These are phyloP conservation scores for Gracilariopsis chorda DNA, from an alignment of 23 red algal genomes.

Conservation along the genomic window DNA sequence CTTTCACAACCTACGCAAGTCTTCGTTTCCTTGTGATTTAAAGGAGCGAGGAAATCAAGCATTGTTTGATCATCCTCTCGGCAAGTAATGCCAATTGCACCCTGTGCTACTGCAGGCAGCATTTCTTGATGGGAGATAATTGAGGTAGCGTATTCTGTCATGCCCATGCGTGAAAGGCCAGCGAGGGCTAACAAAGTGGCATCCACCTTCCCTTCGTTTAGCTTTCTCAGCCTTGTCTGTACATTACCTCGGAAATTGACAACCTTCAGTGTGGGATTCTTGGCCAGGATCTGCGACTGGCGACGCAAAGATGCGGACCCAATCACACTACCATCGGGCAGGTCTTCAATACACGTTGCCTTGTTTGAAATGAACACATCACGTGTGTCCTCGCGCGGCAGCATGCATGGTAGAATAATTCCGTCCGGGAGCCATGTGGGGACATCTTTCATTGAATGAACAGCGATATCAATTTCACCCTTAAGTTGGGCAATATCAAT, in stretches of 20 bases:
- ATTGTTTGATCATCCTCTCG: constrained; percentile 62
- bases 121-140: constrained; percentile 90
- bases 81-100: constrained; percentile 97
- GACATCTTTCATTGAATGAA: constrained; percentile 99
- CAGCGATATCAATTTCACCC: constrained; percentile 98
- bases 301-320: constrained; percentile 90
- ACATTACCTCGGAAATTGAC: constrained; percentile 99
- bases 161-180: constrained; percentile 87
- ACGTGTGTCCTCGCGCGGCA: constrained; percentile 95
- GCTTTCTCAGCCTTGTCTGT: constrained; percentile 92
- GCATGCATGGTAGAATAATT: constrained; percentile 85
- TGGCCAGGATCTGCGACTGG: constrained; percentile 93
- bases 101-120: constrained; percentile 98
- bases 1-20: constrained; percentile 93
- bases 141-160: constrained; percentile 78
- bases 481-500: constrained; percentile 95
- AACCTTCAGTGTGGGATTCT: constrained; percentile 90
- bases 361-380: constrained; percentile 96
- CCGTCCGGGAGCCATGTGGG: constrained; percentile 94
- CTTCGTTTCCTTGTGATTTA: constrained; percentile 78
- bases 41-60: constrained; percentile 66
- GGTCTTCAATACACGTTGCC: constrained; percentile 55
- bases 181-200: constrained; percentile 95
- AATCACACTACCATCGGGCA: constrained; percentile 92
- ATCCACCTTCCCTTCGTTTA: constrained; percentile 87